Percentiles rank a stretch among this genome's conserved stretches.
Conservation (phyloP, 495 filamentous ascomycete species). For the Friedmanniomyces simplex region DNA sequence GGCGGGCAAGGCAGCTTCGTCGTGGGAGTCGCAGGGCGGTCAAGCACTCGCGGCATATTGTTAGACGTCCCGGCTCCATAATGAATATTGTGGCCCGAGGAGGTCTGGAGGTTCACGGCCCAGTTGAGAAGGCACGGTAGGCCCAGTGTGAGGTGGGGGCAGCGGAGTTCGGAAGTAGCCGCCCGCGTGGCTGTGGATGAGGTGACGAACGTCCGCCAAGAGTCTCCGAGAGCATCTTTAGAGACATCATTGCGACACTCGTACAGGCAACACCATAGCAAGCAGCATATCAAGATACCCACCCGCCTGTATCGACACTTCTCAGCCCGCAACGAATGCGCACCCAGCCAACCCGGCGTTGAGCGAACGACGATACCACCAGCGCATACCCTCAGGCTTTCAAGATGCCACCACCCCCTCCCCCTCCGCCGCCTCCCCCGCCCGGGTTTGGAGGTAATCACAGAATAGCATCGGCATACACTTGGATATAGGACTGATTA, state of each 20-base stretch:
- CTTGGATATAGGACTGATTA: too few species aligned
- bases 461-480: neutral
- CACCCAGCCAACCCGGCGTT: neutral
- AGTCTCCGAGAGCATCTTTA: too few species aligned
- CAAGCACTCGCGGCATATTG: constrained; percentile 12
- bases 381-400: neutral
- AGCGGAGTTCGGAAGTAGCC: too few species aligned
- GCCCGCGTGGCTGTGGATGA: neutral
- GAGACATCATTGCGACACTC: neutral
- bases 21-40: neutral
- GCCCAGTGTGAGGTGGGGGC: neutral
- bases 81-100: neutral
- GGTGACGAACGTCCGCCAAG: neutral
- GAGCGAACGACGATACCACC: neutral
- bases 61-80: constrained; percentile 4
- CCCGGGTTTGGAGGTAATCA: constrained; percentile 43
- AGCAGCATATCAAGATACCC: neutral
- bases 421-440: constrained; percentile 61
- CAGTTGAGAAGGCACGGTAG: neutral
- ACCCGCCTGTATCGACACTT: too few species aligned
- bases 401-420: constrained; percentile 39
- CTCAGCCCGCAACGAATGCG: neutral
- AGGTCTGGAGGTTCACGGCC: neutral
- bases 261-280: neutral
- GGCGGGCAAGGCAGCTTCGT: neutral